Conservation (phyloP, 306 rosid genomes). For the Neltuma alba region DNA sequence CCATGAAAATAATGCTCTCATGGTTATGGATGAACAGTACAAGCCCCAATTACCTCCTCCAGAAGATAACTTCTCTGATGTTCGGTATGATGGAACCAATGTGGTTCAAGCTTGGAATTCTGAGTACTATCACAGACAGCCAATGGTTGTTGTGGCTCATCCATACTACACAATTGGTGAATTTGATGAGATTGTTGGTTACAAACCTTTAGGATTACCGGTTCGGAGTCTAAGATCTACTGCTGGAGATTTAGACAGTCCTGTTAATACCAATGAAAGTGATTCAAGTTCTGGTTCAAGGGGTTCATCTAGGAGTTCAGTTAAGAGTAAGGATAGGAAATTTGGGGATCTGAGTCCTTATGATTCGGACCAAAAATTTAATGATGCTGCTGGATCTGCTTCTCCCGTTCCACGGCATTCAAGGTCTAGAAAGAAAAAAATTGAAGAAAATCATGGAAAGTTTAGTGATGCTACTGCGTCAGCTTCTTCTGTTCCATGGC, state of each 20-base stretch:
- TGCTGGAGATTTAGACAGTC: constrained; percentile 43
- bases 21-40: constrained; percentile 57
- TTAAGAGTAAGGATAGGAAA: constrained; percentile 42
- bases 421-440: constrained; percentile 40
- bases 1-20: constrained; percentile 45
- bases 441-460: constrained; percentile 30
- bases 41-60: constrained; percentile 40
- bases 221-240: constrained; percentile 71
- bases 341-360: constrained; percentile 58
- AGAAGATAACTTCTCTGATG: constrained; percentile 38
- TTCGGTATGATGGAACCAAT: constrained; percentile 46
- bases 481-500: constrained; percentile 49
- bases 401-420: constrained; percentile 48
- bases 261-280: constrained; percentile 42
- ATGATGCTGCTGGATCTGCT: constrained; percentile 48
- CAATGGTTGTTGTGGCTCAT: constrained; percentile 65
- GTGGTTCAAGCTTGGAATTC: constrained; percentile 76
- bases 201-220: constrained; percentile 78
- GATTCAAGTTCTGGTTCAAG: constrained; percentile 71
- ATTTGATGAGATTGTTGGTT: constrained; percentile 46
- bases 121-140: constrained; percentile 59
- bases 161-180: constrained; percentile 50
- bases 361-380: constrained; percentile 51
- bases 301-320: constrained; percentile 45
- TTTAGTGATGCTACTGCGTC: constrained; percentile 48